phyloP scores from a whole-genome alignment of 208 protist species.

The Leishmania tarentolae region DNA sequence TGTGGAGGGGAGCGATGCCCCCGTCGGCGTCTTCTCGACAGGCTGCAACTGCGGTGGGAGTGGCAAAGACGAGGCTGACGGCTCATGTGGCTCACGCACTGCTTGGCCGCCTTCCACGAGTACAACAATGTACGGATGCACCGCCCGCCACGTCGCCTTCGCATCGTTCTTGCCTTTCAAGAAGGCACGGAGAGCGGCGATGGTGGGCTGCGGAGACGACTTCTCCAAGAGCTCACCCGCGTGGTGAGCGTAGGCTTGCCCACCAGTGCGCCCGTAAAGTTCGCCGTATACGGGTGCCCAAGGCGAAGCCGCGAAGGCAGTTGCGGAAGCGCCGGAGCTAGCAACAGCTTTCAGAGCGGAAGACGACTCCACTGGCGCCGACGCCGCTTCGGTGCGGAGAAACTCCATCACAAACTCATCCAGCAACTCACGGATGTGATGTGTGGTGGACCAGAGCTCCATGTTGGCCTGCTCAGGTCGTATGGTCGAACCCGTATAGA shows the following conservation, averaged over 20 bases:
- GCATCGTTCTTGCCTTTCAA: neutral
- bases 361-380: neutral
- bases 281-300: conserved; percentile 6
- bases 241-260: conserved; percentile 13
- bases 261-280: conserved; percentile 4
- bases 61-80: neutral
- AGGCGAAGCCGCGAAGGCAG: neutral
- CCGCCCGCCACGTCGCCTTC: conserved; percentile 4
- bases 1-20: too few species aligned
- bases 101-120: neutral
- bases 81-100: neutral
- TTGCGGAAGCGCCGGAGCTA: too few species aligned
- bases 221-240: conserved; percentile 5
- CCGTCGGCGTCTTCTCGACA: neutral
- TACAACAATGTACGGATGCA: conserved; percentile 14
- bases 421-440: conserved; percentile 16
- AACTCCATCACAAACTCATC: conserved; percentile 11
- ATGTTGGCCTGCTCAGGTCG: neutral
- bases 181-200: conserved; percentile 7
- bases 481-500: neutral
- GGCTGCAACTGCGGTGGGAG: neutral
- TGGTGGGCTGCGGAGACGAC: conserved; percentile 2
- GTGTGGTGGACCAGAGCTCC: conserved; percentile 8
- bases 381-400: conserved; percentile 10
- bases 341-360: neutral